These are phyloP conservation scores for Delonix regia DNA, from an alignment of 306 rosid species.

Conservation along the genomic window DNA sequence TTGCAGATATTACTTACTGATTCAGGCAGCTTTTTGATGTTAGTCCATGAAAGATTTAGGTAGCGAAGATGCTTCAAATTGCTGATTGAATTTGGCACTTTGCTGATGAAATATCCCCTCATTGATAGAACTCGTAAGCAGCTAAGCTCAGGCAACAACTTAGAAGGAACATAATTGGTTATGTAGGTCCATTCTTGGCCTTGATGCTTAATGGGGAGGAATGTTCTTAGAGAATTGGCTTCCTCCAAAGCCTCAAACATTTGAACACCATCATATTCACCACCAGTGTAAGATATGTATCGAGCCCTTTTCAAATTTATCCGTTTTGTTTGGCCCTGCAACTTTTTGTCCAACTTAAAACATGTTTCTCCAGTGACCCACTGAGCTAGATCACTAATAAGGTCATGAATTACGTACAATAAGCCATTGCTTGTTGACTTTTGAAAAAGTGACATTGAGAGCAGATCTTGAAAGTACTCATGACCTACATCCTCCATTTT, in stretches of 20 bases:
- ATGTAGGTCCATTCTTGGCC: too few species aligned
- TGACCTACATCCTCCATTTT: slow-evolving; percentile 33
- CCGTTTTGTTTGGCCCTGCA: not conserved
- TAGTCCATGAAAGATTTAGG: slow-evolving; percentile 11
- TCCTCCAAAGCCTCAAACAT: too few species aligned
- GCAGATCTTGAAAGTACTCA: slow-evolving; percentile 26
- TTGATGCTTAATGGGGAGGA: slow-evolving; percentile 16
- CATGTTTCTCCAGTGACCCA: slow-evolving; percentile 7
- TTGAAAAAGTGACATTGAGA: slow-evolving; percentile 2
- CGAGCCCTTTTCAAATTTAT: slow-evolving; percentile 19
- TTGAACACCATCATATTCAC: slow-evolving; percentile 17
- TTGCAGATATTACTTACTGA: slow-evolving; percentile 9
- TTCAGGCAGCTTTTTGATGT: not conserved
- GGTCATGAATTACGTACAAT: slow-evolving; percentile 20
- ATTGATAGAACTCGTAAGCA: too few species aligned
- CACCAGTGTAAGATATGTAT: slow-evolving; percentile 14
- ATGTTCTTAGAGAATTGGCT: not conserved
- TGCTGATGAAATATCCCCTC: too few species aligned
- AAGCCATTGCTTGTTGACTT: too few species aligned
- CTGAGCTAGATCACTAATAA: not conserved
- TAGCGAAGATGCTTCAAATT: slow-evolving; percentile 28
- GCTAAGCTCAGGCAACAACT: too few species aligned
- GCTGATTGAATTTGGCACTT: too few species aligned
- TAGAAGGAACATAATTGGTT: too few species aligned
- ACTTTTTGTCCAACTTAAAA: not conserved